Base-by-base conservation (phyloP, 495 filamentous ascomycete genomes). In the Tuber microsphaerosporum region DNA sequence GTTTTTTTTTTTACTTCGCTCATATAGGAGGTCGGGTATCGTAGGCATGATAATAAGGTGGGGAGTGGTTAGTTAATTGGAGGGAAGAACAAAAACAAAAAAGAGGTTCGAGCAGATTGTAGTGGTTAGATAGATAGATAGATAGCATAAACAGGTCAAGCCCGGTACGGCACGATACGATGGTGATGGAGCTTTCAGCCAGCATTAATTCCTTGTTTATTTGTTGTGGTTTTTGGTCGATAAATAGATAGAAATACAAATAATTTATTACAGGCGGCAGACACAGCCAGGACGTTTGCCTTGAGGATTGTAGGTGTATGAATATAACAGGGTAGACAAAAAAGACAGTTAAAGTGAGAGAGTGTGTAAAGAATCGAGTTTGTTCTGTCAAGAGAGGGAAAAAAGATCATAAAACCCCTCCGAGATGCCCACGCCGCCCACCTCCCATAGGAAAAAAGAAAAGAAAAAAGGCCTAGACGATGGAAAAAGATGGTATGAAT, bases 401-500 rank as follows among this genome's bases (percentile, higher is more conserved):
- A 65, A 65, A 65, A 31, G 48, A 26, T 56, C 22, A 22, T 12
- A 56, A 16, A 14, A 5, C 56, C n/a, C 56, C n/a, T 31, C 56
- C 56, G 12, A 65, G 12, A 31, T 61, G 51, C 51, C 51, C 51
- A n/a, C 51, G 8, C n/a, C 51, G 22, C 51, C 51, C 51, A 56
- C 22, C 51, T 26, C n/a, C 22, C 51, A 31, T 6, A 65, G 12
- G 26, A 65, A 65, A 65, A 14, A 61, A 12, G 16, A 26, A 26
- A 22, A 51, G 22, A 70, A 12, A 48, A 48, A 46, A 71, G 16
- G 43, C 39, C 39, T 34, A 43, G 69, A 71, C 14, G 20, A 42
- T 71, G 22, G 70, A 48, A 73, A 48, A 73, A 10, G 68, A 74
- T 37, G 39, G 72, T 45, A 75, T 22, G 74, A 48, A 75, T 20